phyloP scores from a whole-genome alignment of 805 yeast genomes.

The Metschnikowia colocasiae region DNA sequence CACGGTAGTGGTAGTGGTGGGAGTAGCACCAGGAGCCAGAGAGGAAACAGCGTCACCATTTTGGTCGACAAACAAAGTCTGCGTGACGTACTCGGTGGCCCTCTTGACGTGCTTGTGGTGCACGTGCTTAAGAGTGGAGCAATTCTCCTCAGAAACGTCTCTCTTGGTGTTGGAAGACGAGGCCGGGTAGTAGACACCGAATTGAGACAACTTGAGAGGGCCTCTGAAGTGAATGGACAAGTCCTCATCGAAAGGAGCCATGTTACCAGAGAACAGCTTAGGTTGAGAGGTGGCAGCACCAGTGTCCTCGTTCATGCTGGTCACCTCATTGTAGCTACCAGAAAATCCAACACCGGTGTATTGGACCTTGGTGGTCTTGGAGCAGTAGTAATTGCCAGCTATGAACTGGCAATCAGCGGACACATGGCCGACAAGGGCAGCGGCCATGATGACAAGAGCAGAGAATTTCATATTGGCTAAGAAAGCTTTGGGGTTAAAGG shows the following conservation, averaged over 20 bases:
- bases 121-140: slow-evolving; percentile 42
- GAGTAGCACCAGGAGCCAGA: slow-evolving; percentile 6
- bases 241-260: slow-evolving; percentile 84
- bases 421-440: slow-evolving; percentile 15
- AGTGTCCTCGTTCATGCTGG: slow-evolving; percentile 65
- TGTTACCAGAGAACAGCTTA: slow-evolving; percentile 59
- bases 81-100: slow-evolving; percentile 69
- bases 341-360: slow-evolving; percentile 77
- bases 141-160: slow-evolving; percentile 41
- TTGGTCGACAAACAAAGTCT: slow-evolving; percentile 67
- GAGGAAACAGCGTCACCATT: slow-evolving; percentile 43
- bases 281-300: slow-evolving; percentile 68
- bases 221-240: slow-evolving; percentile 89
- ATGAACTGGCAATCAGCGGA: slow-evolving; percentile 44
- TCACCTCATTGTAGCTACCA: slow-evolving; percentile 79
- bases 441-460: slow-evolving; percentile 16
- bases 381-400: slow-evolving; percentile 83
- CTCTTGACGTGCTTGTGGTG: slow-evolving; percentile 52
- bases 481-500: slow-evolving; percentile 8
- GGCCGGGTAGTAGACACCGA: slow-evolving; percentile 83
- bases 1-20: slow-evolving; percentile 6
- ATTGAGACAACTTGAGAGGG: slow-evolving; percentile 73
- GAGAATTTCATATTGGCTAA: slow-evolving; percentile 16
- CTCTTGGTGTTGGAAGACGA: slow-evolving; percentile 42
- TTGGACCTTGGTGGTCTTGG: slow-evolving; percentile 59